Base-by-base conservation (phyloP, 805 yeast species). In the Candida vaughaniae region DNA sequence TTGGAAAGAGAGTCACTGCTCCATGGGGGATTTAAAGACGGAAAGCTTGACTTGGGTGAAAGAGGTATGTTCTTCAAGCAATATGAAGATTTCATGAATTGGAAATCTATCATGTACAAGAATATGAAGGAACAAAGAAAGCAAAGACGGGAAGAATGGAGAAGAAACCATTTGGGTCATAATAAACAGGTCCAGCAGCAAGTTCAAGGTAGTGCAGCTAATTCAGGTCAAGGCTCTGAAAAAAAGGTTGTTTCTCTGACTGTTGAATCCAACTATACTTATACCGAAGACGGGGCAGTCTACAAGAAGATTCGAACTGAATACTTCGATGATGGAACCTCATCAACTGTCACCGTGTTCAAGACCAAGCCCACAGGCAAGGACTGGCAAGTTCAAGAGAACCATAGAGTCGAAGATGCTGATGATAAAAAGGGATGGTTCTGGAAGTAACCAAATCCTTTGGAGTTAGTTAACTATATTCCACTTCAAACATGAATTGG, bases 21-120 rank as follows among this genome's bases (percentile, higher is more conserved):
- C 5, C 26, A 35, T 7, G 43, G 45, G 6, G 28, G 31, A 3
- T n/a, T 22, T 6, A 42, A 45, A 11, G 49, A 38, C 6, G 31
- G 35, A 11, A 31, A 38, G 17, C 50, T 59, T 42, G 69, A 67
- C 44, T 56, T 67, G 37, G 77, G 80, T 31, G 64, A 66, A 23
- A 58, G 68, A 39, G 89, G 88, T 1, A 39, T 69, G 6, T 85
- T 73, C 58, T 89, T 87, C 65, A 67, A 68, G 16, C 82, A 77
- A 36, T 82, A 75, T 55, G 78, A 78, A 18, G 83, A 77, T 23
- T 78, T 73, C 43, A 59, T 89, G 53, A 75, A 74, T 39, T 88
- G 93, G 90, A 75, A 71, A 49, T 56, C 70, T n/a, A 63, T 68
- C 27, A 78, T 79, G 77, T 68, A 61, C 35, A 65, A 68, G 37